Evolutionary conservation across 2,329 filamentous ascomycete species (phyloP).

Genomic region (Fusarium ambrosium): DNA sequence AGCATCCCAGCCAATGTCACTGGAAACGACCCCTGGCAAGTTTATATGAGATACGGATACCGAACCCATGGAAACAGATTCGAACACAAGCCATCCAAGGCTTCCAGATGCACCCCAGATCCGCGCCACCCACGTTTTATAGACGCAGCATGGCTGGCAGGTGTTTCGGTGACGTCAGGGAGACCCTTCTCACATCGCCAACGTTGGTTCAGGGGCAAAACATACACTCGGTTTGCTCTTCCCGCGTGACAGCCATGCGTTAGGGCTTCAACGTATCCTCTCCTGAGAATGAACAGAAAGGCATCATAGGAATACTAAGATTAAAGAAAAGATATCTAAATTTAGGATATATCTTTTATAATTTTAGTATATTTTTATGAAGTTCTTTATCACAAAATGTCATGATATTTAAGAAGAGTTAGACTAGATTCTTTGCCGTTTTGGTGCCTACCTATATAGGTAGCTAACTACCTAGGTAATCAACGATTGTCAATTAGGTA

Average conservation of each 20-base stretch:
- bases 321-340: neutral
- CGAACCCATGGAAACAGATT: neutral
- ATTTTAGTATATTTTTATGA: neutral
- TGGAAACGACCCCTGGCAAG: neutral
- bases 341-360: neutral
- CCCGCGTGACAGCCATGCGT: neutral
- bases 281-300: neutral
- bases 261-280: neutral
- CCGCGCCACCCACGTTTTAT: too few relatives aligned
- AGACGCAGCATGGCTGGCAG: rapidly evolving
- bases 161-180: neutral
- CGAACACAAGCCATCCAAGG: too few relatives aligned
- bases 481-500: too few relatives aligned
- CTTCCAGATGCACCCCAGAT: too few relatives aligned
- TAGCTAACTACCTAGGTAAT: too few relatives aligned
- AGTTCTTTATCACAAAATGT: neutral
- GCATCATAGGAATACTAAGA: neutral
- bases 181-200: too few relatives aligned
- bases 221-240: neutral
- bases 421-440: neutral
- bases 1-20: neutral
- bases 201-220: neutral
- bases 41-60: neutral
- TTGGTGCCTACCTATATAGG: too few relatives aligned
- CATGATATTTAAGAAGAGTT: neutral